These are phyloP conservation scores for Aspergillus cavernicola DNA, from an alignment of 495 filamentous ascomycete genomes.

Conservation along the genomic window DNA sequence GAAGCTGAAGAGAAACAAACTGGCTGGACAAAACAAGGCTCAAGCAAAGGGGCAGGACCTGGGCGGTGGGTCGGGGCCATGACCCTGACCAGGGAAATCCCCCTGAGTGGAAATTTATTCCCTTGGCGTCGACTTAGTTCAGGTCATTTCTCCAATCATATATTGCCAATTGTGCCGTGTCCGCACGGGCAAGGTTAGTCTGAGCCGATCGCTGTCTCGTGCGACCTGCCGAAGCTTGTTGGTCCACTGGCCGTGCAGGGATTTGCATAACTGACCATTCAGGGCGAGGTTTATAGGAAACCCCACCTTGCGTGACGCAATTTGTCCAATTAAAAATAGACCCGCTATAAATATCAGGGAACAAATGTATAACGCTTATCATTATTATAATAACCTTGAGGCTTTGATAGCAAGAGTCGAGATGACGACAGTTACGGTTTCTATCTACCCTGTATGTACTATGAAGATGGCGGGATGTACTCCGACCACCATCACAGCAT, in stretches of 20 bases:
- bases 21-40: constrained; percentile 7
- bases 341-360: constrained; percentile 1
- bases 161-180: constrained; percentile 11
- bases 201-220: constrained; percentile 23
- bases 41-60: constrained; percentile 4
- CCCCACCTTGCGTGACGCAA: constrained; percentile 2
- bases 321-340: neutral
- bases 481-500: constrained; percentile 31
- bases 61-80: constrained; percentile 2
- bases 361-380: constrained; percentile 1
- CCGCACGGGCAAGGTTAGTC: constrained; percentile 19
- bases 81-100: constrained; percentile 15
- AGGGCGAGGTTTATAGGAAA: neutral
- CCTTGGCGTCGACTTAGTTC: too few species aligned
- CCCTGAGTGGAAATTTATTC: constrained; percentile 9
- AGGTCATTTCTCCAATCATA: constrained; percentile 4
- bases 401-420: neutral
- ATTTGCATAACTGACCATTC: constrained; percentile 1
- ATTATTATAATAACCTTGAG: neutral
- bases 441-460: neutral
- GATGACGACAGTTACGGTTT: neutral
- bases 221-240: constrained; percentile 23
- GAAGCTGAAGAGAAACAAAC: constrained; percentile 8
- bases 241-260: neutral
- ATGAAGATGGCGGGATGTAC: neutral